Evolutionary conservation across 148 eudicot species (phyloP).

Genomic region (Oxyria digyna): DNA sequence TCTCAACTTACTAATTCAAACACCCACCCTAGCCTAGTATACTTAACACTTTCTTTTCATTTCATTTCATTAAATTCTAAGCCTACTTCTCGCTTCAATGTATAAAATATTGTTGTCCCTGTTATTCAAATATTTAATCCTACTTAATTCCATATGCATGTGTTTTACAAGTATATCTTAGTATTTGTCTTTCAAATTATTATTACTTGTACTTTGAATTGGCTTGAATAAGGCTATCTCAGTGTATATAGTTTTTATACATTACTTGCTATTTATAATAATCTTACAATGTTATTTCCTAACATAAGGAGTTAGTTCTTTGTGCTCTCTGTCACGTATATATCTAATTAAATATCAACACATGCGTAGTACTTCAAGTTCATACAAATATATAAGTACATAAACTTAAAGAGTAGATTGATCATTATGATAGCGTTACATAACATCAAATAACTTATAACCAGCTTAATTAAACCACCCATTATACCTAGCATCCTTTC

Average conservation of each 20-base stretch:
- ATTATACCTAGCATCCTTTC: not conserved
- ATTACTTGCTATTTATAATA: not conserved
- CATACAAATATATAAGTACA: too few species aligned
- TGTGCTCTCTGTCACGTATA: not conserved
- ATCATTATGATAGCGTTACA: not conserved
- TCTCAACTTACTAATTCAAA: not conserved
- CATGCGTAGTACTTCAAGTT: too few species aligned
- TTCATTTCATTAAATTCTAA: not conserved
- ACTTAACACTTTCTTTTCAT: not conserved
- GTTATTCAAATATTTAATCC: too few species aligned
- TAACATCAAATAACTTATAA: not conserved
- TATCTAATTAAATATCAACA: not conserved
- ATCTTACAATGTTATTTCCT: not conserved
- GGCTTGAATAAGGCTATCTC: not conserved
- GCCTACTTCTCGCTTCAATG: too few species aligned
- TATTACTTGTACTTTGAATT: too few species aligned
- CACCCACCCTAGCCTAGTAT: not conserved
- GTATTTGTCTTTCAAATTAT: too few species aligned
- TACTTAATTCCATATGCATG: too few species aligned
- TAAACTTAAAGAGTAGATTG: not conserved
- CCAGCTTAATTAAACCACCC: not conserved
- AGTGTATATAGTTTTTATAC: not conserved
- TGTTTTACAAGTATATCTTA: too few species aligned
- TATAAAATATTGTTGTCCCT: too few species aligned
- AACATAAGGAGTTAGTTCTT: not conserved